A percentile compares a stretch with the other conserved stretches of the same genome.
Conservation (phyloP, 1,284 basidiomycete species). For the Rhodotorula sp. region DNA sequence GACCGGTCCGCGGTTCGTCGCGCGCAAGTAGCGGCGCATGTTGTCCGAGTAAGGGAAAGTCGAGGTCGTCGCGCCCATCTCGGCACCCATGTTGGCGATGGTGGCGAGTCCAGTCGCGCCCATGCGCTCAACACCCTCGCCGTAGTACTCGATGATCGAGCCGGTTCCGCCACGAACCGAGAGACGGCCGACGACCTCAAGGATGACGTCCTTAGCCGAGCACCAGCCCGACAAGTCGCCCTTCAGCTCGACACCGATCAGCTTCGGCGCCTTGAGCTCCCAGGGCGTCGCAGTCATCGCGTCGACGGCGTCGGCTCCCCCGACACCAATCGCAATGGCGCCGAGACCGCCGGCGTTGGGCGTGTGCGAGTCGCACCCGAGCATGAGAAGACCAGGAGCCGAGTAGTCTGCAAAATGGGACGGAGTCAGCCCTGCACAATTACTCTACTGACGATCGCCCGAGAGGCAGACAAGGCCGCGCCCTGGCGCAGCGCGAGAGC, state of each 20-base stretch:
- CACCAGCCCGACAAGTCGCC: constrained; percentile 88
- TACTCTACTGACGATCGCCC: too few species aligned
- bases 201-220: constrained; percentile 94
- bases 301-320: constrained; percentile 98
- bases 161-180: constrained; percentile 98
- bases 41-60: constrained; percentile 87
- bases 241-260: constrained; percentile 68
- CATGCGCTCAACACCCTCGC: constrained; percentile 83
- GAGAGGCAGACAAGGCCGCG: too few species aligned
- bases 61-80: constrained; percentile 97
- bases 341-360: constrained; percentile 98
- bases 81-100: constrained; percentile 78
- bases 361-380: constrained; percentile 85
- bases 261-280: constrained; percentile 79
- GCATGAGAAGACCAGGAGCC: constrained; percentile 57
- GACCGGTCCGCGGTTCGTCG: constrained; percentile 84
- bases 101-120: constrained; percentile 77
- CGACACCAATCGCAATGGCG: constrained; percentile 97
- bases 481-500: not conserved
- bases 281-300: constrained; percentile 97
- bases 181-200: constrained; percentile 89
- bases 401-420: constrained; percentile 39
- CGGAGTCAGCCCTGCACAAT: not conserved
- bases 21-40: constrained; percentile 86
- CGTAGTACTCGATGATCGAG: constrained; percentile 94